Conservation (phyloP, 1,139 yeast species). For the Meyerozyma guilliermondii region DNA sequence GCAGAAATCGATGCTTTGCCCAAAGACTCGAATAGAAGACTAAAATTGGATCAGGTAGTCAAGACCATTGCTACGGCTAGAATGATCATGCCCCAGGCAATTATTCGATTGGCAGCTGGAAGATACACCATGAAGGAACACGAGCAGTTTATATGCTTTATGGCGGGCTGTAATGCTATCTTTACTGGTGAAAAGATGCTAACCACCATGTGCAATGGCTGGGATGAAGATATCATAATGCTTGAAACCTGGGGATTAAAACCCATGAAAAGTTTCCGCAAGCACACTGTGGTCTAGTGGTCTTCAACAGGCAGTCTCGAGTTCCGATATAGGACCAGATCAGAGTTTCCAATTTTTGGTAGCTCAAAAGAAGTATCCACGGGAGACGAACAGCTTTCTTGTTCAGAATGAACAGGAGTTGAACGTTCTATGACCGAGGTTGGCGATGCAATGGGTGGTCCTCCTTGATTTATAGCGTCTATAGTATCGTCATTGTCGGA, state of each 20-base stretch:
- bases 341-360: neutral
- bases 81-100: conserved; percentile 65
- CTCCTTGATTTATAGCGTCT: neutral
- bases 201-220: conserved; percentile 79
- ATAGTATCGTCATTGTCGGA: neutral
- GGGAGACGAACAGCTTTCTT: neutral
- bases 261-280: conserved; percentile 56
- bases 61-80: conserved; percentile 76
- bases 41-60: conserved; percentile 57
- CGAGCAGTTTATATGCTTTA: conserved; percentile 70
- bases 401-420: neutral
- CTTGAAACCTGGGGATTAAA: conserved; percentile 64
- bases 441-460: neutral
- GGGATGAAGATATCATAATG: conserved; percentile 78
- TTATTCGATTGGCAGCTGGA: conserved; percentile 75
- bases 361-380: neutral
- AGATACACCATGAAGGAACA: conserved; percentile 75
- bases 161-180: conserved; percentile 77
- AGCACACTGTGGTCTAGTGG: neutral
- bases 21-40: conserved; percentile 31
- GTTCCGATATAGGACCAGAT: neutral
- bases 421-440: neutral
- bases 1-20: conserved; percentile 43
- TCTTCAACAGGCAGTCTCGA: neutral
- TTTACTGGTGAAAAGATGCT: conserved; percentile 80